Evolutionary conservation across 768 basidiomycete species (phyloP).

Genomic region (Hirschioporus abietinus): DNA sequence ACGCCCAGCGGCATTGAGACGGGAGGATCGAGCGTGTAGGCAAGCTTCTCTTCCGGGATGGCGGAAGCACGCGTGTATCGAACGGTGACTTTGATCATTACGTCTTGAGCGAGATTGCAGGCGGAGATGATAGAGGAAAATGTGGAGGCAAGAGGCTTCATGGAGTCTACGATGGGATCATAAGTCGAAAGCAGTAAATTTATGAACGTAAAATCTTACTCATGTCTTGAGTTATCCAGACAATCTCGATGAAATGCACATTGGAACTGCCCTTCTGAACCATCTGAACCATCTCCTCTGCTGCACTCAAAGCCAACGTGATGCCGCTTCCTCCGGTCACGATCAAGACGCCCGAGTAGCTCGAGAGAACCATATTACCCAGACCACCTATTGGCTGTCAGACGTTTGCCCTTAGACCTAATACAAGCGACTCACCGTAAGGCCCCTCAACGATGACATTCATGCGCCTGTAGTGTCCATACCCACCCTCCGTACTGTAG

Average conservation of each 20-base stretch:
- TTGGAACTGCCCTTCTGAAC: constrained; percentile 42
- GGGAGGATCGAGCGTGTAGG: constrained; percentile 26
- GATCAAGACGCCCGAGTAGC: constrained; percentile 63
- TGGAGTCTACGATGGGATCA: constrained; percentile 27
- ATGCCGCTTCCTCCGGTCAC: constrained; percentile 76
- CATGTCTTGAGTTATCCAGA: constrained; percentile 60
- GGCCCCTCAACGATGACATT: constrained; percentile 61
- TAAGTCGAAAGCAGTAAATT: constrained; percentile 10
- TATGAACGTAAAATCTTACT: constrained; percentile 29
- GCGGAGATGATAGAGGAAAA: constrained; percentile 39
- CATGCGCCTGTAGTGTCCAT: constrained; percentile 31
- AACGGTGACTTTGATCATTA: constrained; percentile 43
- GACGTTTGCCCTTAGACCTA: neutral
- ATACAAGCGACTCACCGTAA: constrained; percentile 36
- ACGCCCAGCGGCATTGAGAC: constrained; percentile 27
- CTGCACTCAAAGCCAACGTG: constrained; percentile 56
- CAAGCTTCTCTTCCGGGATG: constrained; percentile 16
- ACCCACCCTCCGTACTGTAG: constrained; percentile 26
- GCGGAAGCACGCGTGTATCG: constrained; percentile 49
- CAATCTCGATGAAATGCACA: constrained; percentile 54
- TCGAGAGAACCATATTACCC: constrained; percentile 53
- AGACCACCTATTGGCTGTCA: constrained; percentile 38
- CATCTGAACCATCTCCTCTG: constrained; percentile 57
- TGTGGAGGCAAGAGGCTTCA: constrained; percentile 42
- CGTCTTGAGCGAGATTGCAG: constrained; percentile 23